A percentile compares a stretch with the other conserved stretches of the same genome.
Evolutionary conservation across 345 rosid species (phyloP).

Genomic region (Citrus trifoliata): DNA sequence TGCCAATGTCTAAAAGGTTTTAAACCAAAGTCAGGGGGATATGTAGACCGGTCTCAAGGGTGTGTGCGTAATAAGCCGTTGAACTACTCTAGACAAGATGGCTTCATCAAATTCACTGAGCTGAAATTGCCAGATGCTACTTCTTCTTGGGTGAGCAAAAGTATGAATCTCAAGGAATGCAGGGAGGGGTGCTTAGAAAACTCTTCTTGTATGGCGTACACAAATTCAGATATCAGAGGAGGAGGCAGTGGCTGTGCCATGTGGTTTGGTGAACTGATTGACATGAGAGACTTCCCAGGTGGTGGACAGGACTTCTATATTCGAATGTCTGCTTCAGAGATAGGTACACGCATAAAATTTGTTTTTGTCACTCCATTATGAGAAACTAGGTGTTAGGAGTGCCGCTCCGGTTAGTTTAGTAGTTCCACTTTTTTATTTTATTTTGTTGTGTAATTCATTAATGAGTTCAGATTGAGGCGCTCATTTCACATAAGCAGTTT

Average conservation of each 20-base stretch:
- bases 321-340: constrained; percentile 32
- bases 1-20: constrained; percentile 16
- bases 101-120: constrained; percentile 21
- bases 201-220: constrained; percentile 40
- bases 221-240: constrained; percentile 22
- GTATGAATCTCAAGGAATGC: constrained; percentile 25
- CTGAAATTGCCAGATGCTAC: constrained; percentile 35
- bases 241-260: constrained; percentile 14
- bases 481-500: background rate
- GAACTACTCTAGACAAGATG: constrained; percentile 25
- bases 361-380: background rate
- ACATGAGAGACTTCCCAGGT: too few relatives aligned
- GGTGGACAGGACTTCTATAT: too few relatives aligned
- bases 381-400: background rate
- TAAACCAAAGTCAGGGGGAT: background rate
- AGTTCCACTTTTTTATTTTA: background rate
- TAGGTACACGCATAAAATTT: constrained; percentile 10
- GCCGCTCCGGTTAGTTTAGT: background rate
- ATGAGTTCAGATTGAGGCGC: background rate
- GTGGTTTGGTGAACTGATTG: too few relatives aligned
- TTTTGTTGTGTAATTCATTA: background rate
- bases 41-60: constrained; percentile 14
- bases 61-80: constrained; percentile 27
- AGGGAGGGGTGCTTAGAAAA: constrained; percentile 23
- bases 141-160: constrained; percentile 12